Base-by-base conservation (phyloP, 768 basidiomycete genomes). In the Pleurotus citrinopileatus region DNA sequence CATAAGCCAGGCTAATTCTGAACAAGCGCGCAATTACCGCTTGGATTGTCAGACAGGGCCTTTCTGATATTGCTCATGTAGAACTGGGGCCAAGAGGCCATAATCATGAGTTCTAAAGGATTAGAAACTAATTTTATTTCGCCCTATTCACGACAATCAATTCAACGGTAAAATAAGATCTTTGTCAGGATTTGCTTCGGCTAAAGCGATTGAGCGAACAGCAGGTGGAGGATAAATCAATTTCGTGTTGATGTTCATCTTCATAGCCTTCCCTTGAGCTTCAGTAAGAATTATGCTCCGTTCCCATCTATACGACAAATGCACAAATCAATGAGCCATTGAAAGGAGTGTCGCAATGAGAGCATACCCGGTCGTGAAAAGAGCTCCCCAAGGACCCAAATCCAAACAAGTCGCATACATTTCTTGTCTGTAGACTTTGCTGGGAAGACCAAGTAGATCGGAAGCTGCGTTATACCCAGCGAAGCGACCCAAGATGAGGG, bases 211-310 rank as follows among this genome's bases (percentile, higher is more conserved):
- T 1, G 45, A 56, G 34, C 58, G 57, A 42, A 52, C 51, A 23
- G 57, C 34, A 2, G 61, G 53, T 0, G 61, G 61, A 19, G 61
- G 60, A 22, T 62, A 62, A 47, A 63, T 63, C 48, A 56, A 52
- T 28, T 56, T 43, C 3, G 56, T 56, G 42, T 63, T 63, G 38
- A 63, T 61, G 10, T 58, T 40, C 3, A 46, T 57, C 48, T 63
- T 63, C 44, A 57, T 54, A 15, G 47, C 52, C 25, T 61, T 58
- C 4, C 55, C 62, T 46, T 57, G 56, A 22, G 53, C 54, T 37
- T 42, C 53, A 22, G 52, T 43, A 29, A 59, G 22, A 2, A 46
- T 23, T 34, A 58, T 43, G 19, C 56, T 38, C 10, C 61, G 50
- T 28, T 64, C 63, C 61, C 61, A 64, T 4, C 63, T 61, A 23